Conservation (phyloP, 1,284 basidiomycete genomes). For the Ceratobasidium sp. region DNA sequence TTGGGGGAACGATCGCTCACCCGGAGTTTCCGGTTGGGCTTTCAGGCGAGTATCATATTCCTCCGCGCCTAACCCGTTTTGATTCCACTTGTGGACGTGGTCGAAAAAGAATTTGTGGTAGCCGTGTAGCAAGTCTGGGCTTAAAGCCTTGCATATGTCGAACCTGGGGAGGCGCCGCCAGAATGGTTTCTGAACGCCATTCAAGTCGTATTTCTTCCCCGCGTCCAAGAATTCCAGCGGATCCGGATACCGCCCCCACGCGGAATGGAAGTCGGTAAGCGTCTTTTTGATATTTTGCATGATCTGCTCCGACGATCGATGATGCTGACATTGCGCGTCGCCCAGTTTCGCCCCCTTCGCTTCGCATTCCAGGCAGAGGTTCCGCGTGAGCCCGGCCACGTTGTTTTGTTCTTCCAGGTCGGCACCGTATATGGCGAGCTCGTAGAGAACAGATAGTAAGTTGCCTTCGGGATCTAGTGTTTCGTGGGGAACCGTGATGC, state of each 20-base stretch:
- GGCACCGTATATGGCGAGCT: not conserved
- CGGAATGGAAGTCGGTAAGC: not conserved
- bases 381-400: not conserved
- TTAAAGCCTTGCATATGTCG: not conserved
- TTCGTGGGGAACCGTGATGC: not conserved
- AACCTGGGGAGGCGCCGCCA: not conserved
- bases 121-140: slow-evolving; percentile 16
- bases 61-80: not conserved
- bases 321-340: not conserved
- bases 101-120: slow-evolving; percentile 11
- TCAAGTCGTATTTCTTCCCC: slow-evolving; percentile 1
- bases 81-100: not conserved
- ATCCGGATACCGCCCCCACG: not conserved
- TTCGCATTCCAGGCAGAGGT: not conserved
- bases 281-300: not conserved
- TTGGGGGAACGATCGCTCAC: slow-evolving; percentile 3
- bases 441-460: not conserved
- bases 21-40: not conserved
- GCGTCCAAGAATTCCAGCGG: slow-evolving; percentile 3
- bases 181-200: slow-evolving; percentile 12
- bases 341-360: not conserved
- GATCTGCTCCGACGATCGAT: not conserved
- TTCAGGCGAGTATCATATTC: not conserved
- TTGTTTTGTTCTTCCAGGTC: slow-evolving; percentile 7
- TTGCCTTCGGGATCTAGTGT: slow-evolving; percentile 2